Evolutionary conservation across 1,284 basidiomycete genomes (phyloP), one percentile per base, ranked within the genome.

Genomic region (Cryptococcus sp.): DNA sequence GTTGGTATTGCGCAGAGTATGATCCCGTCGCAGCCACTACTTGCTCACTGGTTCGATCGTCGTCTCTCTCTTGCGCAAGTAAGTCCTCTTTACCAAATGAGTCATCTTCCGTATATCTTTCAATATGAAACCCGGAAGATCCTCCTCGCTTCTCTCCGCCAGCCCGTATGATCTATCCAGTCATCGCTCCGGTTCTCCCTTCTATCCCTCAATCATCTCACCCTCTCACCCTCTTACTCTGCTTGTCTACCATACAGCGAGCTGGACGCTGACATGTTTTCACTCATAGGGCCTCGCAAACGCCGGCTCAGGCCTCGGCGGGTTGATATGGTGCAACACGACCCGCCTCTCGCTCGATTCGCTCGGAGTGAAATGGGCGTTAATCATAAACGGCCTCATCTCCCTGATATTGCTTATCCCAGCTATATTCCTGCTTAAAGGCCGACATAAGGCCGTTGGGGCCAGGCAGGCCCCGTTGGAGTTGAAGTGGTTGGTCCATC

Each of bases 371-470:
- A 75, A 73, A 56, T 75, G 68, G 68, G 71, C 77, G 1, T 65
- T 77, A 27, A 67, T 78, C 58, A 74, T 77, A 61, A 77, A 78
- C 59, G 80, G 77, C 7, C 65, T 75, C 22, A 73, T 80, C 16
- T 75, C 75, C 3, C 58, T 74, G 7, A 71, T 65, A 1, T 68
- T 79, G 11, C 68, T 80, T 8, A 48, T 77, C 7, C 79, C 78
- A 5, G 67, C 72, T 16, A 64, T 76, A 4, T 47, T 75, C 4
- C 64, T 80, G 23, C 60, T 81, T 50, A 72, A 72, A 53, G 73
- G 77, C 40, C 62, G 64, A 56, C 70, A 70, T 49, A 65, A 72
- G 50, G 65, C 65, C 13, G 61, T 76, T 2, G 61, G 66, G 23
- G 64, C 56, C 56, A 71, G 61, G 56, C 66, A 50, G 46, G 66